Base-by-base conservation (phyloP, 2,329 filamentous ascomycete genomes). In the Lachnellula suecica region DNA sequence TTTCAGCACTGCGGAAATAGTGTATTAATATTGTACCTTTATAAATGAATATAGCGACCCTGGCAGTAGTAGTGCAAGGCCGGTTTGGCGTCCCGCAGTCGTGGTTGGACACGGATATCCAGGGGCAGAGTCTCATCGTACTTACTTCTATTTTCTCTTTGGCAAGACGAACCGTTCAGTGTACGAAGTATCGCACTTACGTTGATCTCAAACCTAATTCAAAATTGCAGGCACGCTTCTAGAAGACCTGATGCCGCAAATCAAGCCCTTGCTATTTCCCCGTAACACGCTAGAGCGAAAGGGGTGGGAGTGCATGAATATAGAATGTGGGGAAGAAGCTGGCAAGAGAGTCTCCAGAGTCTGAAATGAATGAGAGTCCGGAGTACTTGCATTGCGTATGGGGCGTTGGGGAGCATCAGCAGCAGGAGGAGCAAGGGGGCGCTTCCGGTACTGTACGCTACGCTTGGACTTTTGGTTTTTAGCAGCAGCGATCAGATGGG, bases 401-500 rank as follows among this genome's bases (percentile, higher is more conserved):
- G 40, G 40, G 22, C n/a, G n/a, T n/a, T n/a, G n/a, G n/a, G n/a
- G n/a, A n/a, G n/a, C n/a, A n/a, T n/a, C n/a, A n/a, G n/a, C n/a
- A 42, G 40, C 40, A 42, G 15, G n/a, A 42, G 19, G 11, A 42
- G 22, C 22, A 25, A 42, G 20, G 22, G 17, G 22, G 20, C 13
- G 44, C 23, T 37, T n/a, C n/a, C n/a, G n/a, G n/a, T n/a, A n/a
- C n/a, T n/a, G n/a, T n/a, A n/a, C n/a, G n/a, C n/a, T 25, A 43
- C 47, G 51, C 47, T 46, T 50, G 45, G 51, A 52, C 50, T 13
- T 15, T 35, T 52, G 40, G 50, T 49, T 53, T 40, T 8, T 5
- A 37, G 43, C 19, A n/a, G 19, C 37, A 35, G 43, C 51, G 51
- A 53, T 52, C 50, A 52, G 50, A 52, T 48, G 41, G 23, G 47